Percentiles rank a stretch among this genome's conserved stretches.
These are phyloP conservation scores for Begonia masoniana DNA, from an alignment of 306 rosid genomes.

Conservation along the genomic window DNA sequence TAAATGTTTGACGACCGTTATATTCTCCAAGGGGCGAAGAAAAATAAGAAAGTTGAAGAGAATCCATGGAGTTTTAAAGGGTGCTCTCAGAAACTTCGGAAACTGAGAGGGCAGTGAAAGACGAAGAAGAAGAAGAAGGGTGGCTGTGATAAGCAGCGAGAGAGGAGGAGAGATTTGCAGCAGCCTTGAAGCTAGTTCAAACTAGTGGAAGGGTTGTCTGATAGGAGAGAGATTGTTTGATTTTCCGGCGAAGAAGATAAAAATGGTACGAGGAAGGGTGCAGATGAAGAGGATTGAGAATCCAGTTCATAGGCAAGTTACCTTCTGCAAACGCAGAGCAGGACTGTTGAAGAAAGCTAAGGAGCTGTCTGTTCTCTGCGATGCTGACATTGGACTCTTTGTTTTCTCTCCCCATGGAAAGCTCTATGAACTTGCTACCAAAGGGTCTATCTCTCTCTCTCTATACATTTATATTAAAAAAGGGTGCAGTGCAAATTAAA, in stretches of 20 bases:
- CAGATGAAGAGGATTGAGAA: slow-evolving; percentile 77
- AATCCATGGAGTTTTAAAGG: too few relatives aligned
- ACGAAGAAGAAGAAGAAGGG: too few relatives aligned
- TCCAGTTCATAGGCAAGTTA: slow-evolving; percentile 70
- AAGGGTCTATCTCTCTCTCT: slow-evolving; percentile 34
- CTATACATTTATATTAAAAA: too few relatives aligned
- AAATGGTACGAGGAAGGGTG: slow-evolving; percentile 81
- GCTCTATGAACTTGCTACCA: slow-evolving; percentile 78
- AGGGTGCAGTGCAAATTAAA: too few relatives aligned
- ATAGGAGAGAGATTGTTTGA: slow-evolving; percentile 4
- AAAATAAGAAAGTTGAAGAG: too few relatives aligned
- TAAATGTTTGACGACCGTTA: too few relatives aligned
- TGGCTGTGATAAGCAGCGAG: too few relatives aligned
- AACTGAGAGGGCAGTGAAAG: too few relatives aligned
- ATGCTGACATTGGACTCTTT: slow-evolving; percentile 73
- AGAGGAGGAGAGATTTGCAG: too few relatives aligned
- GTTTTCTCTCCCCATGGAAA: slow-evolving; percentile 83
- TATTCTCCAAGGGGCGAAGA: too few relatives aligned
- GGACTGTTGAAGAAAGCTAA: slow-evolving; percentile 91
- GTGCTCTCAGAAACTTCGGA: too few relatives aligned
- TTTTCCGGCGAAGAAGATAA: background rate
- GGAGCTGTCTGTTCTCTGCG: slow-evolving; percentile 85
- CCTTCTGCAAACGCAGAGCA: slow-evolving; percentile 81
- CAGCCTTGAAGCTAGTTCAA: slow-evolving; percentile 91
- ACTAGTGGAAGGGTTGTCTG: slow-evolving; percentile 97